These are phyloP conservation scores for Podila epicladia DNA, from an alignment of 192 early-diverging fungal genomes.

Conservation along the genomic window DNA sequence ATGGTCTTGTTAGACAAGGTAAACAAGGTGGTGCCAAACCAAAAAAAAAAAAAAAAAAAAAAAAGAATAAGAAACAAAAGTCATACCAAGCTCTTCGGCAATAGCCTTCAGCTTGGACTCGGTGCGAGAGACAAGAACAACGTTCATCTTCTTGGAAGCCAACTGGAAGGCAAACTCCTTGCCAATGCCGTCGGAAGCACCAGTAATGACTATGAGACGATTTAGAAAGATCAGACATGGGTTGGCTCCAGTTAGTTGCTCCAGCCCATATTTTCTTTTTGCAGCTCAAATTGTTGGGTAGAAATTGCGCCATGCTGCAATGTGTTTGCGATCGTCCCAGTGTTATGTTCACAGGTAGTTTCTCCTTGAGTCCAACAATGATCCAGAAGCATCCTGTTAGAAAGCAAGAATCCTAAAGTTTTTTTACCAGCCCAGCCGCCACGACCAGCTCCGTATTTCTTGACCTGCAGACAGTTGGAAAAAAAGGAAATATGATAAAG, in stretches of 20 bases:
- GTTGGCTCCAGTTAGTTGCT: too few relatives aligned
- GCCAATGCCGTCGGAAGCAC: slow-evolving; percentile 97
- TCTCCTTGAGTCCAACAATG: background rate
- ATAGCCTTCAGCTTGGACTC: slow-evolving; percentile 81
- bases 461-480: slow-evolving; percentile 14
- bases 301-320: too few relatives aligned
- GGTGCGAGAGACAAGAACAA: slow-evolving; percentile 87
- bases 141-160: slow-evolving; percentile 83
- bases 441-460: slow-evolving; percentile 47
- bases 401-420: too few relatives aligned
- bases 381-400: background rate
- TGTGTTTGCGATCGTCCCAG: too few relatives aligned
- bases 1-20: background rate
- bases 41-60: background rate
- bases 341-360: too few relatives aligned
- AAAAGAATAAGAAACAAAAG: background rate
- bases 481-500: background rate
- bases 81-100: slow-evolving; percentile 71
- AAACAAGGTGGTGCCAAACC: background rate
- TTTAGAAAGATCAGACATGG: too few relatives aligned
- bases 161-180: slow-evolving; percentile 94
- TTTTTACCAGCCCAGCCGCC: slow-evolving; percentile 48
- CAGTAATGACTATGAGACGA: slow-evolving; percentile 80
- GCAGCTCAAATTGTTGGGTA: too few relatives aligned
- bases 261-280: too few relatives aligned